Base-by-base conservation (phyloP, 805 yeast genomes). In the Candida chilensis region DNA sequence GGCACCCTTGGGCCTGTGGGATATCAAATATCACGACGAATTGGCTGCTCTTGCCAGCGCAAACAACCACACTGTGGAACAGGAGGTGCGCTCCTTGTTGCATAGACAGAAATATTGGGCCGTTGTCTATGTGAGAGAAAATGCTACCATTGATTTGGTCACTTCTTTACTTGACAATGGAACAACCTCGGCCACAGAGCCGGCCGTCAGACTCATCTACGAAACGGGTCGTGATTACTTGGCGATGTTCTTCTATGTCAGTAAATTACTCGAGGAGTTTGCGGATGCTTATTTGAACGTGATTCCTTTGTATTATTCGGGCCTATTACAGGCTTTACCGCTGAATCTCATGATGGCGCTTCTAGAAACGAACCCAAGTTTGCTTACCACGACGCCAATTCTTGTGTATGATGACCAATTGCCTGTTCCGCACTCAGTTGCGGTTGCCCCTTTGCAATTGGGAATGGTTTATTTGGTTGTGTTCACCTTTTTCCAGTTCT, bases 191-290 rank as follows among this genome's bases (percentile, higher is more conserved):
- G 29, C 51, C 50, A 33, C 44, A 3, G 29, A 37, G 2, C 37
- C 44, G 4, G 36, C 52, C 17, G 30, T 55, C 27, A 45, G 52
- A 18, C 48, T 41, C 7, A 43, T 45, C 20, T 55, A 44, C 29
- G 59, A 54, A 33, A 50, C 60, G 2, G 60, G 59, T 5, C 39
- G 55, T 13, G 57, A 55, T 36, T 55, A 43, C 35, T 52, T 54
- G 36, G 54, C 55, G 7, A 43, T 54, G 20, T 28, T 37, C 26
- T 48, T 45, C 24, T 47, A 43, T 21, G 34, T 54, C 17, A 27
- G 37, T 8, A 18, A 46, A 5, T 24, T 50, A 8, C 12, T 22
- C 6, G 25, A n/a, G 7, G 12, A 11, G 11, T 22, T 22, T 22
- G 25, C 11, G 12, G 13, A 15, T 22, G 13, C 13, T n/a, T 22